Conservation (phyloP, 306 rosid species). For the Sechiopsis laciniata region DNA sequence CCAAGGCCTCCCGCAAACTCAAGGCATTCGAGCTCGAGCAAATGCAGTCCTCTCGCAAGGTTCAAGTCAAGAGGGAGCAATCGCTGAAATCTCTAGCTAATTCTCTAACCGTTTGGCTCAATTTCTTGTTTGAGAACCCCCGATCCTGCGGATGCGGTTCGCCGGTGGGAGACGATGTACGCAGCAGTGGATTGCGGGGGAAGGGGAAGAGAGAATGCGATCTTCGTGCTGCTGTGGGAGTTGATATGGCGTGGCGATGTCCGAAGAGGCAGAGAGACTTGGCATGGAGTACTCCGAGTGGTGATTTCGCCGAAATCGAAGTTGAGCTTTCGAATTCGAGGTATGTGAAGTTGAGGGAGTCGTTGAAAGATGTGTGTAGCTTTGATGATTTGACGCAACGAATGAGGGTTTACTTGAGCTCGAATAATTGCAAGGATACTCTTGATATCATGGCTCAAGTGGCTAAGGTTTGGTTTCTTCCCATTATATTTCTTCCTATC, state of each 20-base stretch:
- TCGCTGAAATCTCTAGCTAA: conserved; percentile 71
- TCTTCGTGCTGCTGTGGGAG: conserved; percentile 36
- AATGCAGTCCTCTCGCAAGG: conserved; percentile 59
- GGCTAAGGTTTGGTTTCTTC: conserved; percentile 49
- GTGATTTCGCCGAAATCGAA: conserved; percentile 18
- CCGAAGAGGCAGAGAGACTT: conserved; percentile 71
- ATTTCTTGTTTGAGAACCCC: conserved; percentile 71
- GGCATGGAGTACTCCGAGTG: conserved; percentile 27
- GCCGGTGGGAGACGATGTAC: conserved; percentile 30
- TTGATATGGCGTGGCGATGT: conserved; percentile 59
- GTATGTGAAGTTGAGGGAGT: conserved; percentile 38
- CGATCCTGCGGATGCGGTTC: conserved; percentile 58
- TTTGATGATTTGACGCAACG: conserved; percentile 77
- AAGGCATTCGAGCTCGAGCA: conserved; percentile 64
- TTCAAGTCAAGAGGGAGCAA: conserved; percentile 45
- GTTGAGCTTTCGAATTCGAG: conserved; percentile 38
- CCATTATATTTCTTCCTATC: background rate
- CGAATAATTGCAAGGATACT: conserved; percentile 52
- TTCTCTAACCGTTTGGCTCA: conserved; percentile 83
- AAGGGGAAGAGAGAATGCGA: conserved; percentile 62
- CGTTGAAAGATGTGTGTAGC: conserved; percentile 69
- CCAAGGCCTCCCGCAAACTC: conserved; percentile 48
- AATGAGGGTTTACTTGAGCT: conserved; percentile 57
- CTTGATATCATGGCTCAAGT: conserved; percentile 59
- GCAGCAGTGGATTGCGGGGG: conserved; percentile 9